Evolutionary conservation across 306 rosid genomes (phyloP).

Genomic region (Styphnolobium japonicum): DNA sequence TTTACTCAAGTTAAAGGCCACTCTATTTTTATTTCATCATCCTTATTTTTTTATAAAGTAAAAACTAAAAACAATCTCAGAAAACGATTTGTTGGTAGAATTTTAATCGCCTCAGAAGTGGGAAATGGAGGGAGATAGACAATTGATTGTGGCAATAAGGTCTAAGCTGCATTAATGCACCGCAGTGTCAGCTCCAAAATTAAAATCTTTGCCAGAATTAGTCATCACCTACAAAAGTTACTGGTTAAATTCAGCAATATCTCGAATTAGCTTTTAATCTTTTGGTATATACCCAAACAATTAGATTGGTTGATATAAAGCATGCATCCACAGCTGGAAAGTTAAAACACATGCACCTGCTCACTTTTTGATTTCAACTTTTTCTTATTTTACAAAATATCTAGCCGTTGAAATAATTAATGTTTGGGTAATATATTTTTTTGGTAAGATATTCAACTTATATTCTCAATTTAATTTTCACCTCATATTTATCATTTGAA

Average conservation of each 20-base stretch:
- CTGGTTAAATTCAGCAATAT: neutral
- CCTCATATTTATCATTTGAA: neutral
- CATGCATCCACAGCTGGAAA: neutral
- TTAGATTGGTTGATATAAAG: neutral
- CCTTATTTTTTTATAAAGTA: no score
- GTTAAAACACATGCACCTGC: neutral
- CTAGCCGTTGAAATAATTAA: neutral
- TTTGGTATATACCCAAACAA: neutral
- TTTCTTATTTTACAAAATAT: neutral
- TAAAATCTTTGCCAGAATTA: neutral
- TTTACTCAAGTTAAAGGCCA: no score
- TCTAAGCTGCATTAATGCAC: neutral
- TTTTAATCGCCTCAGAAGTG: no score
- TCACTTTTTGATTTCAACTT: neutral
- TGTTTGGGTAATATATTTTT: neutral
- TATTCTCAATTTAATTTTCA: no score
- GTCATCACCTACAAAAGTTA: neutral
- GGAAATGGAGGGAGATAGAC: neutral
- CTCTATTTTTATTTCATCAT: no score
- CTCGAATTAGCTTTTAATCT: neutral
- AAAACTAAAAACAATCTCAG: no score
- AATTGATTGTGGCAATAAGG: neutral
- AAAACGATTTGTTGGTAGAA: no score
- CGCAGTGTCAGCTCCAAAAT: neutral
- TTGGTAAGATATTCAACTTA: no score